Evolutionary conservation across 2,329 filamentous ascomycete genomes (phyloP).

Genomic region (Dothistroma pini): DNA sequence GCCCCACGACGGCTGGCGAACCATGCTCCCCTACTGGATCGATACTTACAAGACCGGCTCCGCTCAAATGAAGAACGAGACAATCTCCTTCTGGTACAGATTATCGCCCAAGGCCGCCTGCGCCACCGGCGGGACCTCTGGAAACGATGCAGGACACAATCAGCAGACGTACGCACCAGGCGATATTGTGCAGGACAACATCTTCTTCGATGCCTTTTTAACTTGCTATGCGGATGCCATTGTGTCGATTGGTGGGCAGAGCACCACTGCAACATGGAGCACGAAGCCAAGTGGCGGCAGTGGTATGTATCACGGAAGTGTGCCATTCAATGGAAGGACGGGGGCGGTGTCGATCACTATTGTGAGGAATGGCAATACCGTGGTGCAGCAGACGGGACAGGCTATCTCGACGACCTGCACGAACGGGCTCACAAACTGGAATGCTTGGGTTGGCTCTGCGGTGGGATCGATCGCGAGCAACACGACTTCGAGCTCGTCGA

Average conservation of each 20-base stretch:
- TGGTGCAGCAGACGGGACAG: slow-evolving; percentile 35
- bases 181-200: slow-evolving; percentile 41
- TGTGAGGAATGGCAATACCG: not conserved
- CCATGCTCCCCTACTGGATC: slow-evolving; percentile 50
- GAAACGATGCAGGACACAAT: slow-evolving; percentile 34
- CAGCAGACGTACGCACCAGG: slow-evolving; percentile 22
- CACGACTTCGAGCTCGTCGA: not conserved
- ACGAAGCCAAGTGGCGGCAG: slow-evolving; percentile 10
- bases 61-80: slow-evolving; percentile 31
- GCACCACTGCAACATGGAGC: slow-evolving; percentile 26
- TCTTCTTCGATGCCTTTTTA: slow-evolving; percentile 43
- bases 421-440: slow-evolving; percentile 23
- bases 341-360: slow-evolving; percentile 38
- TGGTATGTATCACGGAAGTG: slow-evolving; percentile 27
- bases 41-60: slow-evolving; percentile 48
- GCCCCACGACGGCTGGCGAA: slow-evolving; percentile 51
- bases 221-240: slow-evolving; percentile 32
- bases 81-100: slow-evolving; percentile 44
- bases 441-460: slow-evolving; percentile 21
- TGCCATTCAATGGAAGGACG: slow-evolving; percentile 35
- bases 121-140: slow-evolving; percentile 38
- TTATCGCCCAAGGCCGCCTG: slow-evolving; percentile 34
- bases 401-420: slow-evolving; percentile 33
- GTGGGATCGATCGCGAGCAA: slow-evolving; percentile 1
- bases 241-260: slow-evolving; percentile 37